Base-by-base conservation (phyloP, 208 protist genomes). In the Leptomonas seymouri region DNA sequence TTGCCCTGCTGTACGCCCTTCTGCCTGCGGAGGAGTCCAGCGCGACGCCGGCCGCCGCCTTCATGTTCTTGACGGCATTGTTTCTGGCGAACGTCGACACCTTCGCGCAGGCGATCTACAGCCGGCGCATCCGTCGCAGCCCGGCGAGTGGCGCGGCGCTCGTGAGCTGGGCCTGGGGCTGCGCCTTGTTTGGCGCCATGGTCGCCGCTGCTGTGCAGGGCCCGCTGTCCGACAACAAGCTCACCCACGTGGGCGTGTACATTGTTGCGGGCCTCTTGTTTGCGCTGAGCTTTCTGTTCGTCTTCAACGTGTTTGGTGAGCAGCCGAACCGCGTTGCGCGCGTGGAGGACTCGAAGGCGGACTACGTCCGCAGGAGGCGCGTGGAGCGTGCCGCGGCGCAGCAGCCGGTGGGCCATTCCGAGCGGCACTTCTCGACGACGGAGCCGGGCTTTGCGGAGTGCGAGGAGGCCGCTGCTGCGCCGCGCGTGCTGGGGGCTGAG, bases 51-150 rank as follows among this genome's bases (percentile, higher is more conserved):
- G 84, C 67, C 11, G 80, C 71, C 2, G 78, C 59, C 1, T 76
- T 93, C 53, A 69, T 89, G 65, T 89, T 90, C 54, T 25, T 90
- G 34, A 78, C 71, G 23, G 63, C 58, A 20, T 79, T 86, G 46
- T 76, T 78, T 54, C 73, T 83, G 65, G 74, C 80, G 16, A 87
- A 85, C 66, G 71, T 93, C 5, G 87, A 93, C 67, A 86, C 83
- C 45, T 78, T 93, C 16, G 82, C 82, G 3, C 66, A 84, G 39
- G 87, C 84, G 23, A 70, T 86, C 61, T 93, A 93, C 85, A 90
- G 78, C 56, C 77, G 82, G 21, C 68, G 84, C 46, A 84, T 93
- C 48, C 82, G 80, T 21, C 48, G 54, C n/a, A 44, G 65, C 28
- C 87, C 87, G 6, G 60, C 39, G 30, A 51, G 67, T 14, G 84